These are phyloP conservation scores for Penicillium pulvis DNA, from an alignment of 495 filamentous ascomycete genomes.

Conservation along the genomic window DNA sequence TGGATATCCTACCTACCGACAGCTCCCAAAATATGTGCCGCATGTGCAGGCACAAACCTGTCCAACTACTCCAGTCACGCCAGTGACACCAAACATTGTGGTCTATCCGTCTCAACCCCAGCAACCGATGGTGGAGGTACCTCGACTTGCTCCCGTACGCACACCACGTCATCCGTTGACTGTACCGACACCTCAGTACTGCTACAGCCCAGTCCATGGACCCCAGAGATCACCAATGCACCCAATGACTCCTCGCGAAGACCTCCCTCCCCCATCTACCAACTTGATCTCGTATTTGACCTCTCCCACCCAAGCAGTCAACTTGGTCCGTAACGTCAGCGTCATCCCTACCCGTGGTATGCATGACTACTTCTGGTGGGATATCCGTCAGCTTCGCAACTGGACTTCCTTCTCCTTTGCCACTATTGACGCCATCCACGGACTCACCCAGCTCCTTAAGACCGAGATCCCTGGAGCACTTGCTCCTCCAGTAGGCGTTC, in stretches of 20 bases:
- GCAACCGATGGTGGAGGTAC: constrained; percentile 17
- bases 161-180: constrained; percentile 38
- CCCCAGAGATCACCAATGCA: constrained; percentile 53
- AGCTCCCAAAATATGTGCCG: constrained; percentile 67
- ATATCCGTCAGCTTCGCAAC: constrained; percentile 79
- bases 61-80: constrained; percentile 50
- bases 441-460: constrained; percentile 71
- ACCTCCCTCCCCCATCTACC: constrained; percentile 54
- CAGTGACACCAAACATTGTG: constrained; percentile 47
- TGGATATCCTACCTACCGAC: constrained; percentile 79
- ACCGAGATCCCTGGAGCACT: constrained; percentile 64
- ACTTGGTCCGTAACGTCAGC: constrained; percentile 78
- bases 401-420: constrained; percentile 77
- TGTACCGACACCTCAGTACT: constrained; percentile 45
- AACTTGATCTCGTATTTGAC: constrained; percentile 79
- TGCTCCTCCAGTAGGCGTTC: constrained; percentile 59
- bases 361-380: constrained; percentile 91
- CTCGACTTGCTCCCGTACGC: constrained; percentile 30
- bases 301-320: constrained; percentile 73
- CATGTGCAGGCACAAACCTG: constrained; percentile 44
- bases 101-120: constrained; percentile 42
- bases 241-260: constrained; percentile 36
- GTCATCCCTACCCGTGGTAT: constrained; percentile 66
- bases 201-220: constrained; percentile 40
- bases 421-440: constrained; percentile 67